phyloP scores from a whole-genome alignment of 2,329 filamentous ascomycete genomes.

The Fusarium austroafricanum region DNA sequence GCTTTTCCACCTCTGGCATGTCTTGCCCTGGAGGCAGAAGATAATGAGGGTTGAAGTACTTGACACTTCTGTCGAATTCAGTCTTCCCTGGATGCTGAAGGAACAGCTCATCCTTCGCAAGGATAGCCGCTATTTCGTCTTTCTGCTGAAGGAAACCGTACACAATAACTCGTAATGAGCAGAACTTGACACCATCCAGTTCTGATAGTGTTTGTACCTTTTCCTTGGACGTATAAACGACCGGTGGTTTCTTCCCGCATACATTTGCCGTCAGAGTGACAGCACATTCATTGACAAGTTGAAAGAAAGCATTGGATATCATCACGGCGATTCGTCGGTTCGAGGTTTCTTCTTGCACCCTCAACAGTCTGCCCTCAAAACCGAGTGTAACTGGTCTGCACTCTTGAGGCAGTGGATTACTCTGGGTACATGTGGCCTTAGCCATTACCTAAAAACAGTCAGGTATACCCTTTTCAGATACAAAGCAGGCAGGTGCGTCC shows the following conservation, averaged over 20 bases:
- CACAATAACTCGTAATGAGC: background rate
- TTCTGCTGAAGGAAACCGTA: background rate
- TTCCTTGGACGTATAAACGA: background rate
- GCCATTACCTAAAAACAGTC: background rate
- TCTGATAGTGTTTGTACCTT: background rate
- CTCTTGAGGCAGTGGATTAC: background rate
- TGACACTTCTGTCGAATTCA: slow-evolving; percentile 2
- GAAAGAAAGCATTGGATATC: background rate
- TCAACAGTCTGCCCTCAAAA: background rate
- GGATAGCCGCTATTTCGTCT: background rate
- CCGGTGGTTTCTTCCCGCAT: background rate
- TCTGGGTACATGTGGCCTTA: background rate
- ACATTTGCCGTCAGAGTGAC: background rate
- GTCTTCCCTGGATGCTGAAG: slow-evolving; percentile 3
- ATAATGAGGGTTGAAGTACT: slow-evolving; percentile 7
- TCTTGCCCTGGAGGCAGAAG: slow-evolving; percentile 4
- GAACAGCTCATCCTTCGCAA: slow-evolving; percentile 1
- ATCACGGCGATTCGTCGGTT: background rate
- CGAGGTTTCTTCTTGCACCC: background rate
- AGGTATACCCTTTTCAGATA: background rate
- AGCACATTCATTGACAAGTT: background rate
- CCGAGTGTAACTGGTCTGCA: background rate
- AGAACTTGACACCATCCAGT: background rate
- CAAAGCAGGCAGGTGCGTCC: accelerated
- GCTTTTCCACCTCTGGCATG: background rate